phyloP scores from a whole-genome alignment of 352 stramenopile species.

The Pythium myriotylum region DNA sequence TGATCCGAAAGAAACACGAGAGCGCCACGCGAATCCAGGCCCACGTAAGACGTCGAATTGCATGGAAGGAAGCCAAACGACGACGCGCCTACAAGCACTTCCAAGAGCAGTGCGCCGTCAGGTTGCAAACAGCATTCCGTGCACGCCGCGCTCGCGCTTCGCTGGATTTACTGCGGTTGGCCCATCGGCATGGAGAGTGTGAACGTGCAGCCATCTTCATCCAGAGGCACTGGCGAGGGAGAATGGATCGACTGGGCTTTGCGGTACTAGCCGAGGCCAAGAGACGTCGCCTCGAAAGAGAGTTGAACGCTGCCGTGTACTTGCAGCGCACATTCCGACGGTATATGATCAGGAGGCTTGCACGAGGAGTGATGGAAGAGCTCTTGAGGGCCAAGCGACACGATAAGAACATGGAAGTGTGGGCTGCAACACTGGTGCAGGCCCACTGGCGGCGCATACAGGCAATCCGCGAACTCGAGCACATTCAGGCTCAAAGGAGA shows the following conservation, averaged over 20 bases:
- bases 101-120: conserved; percentile 50
- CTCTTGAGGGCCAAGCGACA: conserved; percentile 44
- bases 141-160: conserved; percentile 46
- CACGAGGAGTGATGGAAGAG: conserved; percentile 47
- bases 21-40: conserved; percentile 56
- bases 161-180: conserved; percentile 44
- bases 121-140: conserved; percentile 63
- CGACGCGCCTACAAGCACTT: conserved; percentile 32
- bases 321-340: conserved; percentile 51
- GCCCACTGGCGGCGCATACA: conserved; percentile 56
- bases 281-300: conserved; percentile 30
- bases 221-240: conserved; percentile 56
- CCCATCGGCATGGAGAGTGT: conserved; percentile 39
- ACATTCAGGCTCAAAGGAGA: conserved; percentile 40
- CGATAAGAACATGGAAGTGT: conserved; percentile 63
- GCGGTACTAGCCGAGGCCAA: conserved; percentile 43
- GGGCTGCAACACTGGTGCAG: conserved; percentile 75
- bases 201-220: conserved; percentile 43
- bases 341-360: conserved; percentile 49
- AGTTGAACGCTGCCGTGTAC: conserved; percentile 36
- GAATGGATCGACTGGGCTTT: conserved; percentile 48
- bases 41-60: conserved; percentile 47
- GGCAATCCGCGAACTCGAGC: conserved; percentile 37
- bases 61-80: conserved; percentile 33
- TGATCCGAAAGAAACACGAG: conserved; percentile 38